A percentile compares a stretch with the other conserved stretches of the same genome.
These are phyloP conservation scores for Abrus pulchellus DNA, from an alignment of 306 rosid genomes.

Conservation along the genomic window DNA sequence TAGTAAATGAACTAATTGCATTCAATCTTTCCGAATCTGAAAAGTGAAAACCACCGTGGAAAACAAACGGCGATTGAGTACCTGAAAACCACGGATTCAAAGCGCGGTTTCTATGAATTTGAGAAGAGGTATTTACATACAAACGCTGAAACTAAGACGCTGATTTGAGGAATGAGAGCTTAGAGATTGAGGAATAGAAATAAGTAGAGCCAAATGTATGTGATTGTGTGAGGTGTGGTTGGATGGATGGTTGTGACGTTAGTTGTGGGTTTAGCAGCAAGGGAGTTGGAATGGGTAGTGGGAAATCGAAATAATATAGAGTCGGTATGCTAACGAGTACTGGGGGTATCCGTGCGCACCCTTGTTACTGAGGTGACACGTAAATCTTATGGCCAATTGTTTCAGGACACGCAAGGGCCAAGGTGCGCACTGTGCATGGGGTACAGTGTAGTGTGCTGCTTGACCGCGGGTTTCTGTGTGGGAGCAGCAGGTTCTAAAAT, in stretches of 20 bases:
- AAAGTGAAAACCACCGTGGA: conserved; percentile 1
- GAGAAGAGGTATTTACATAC: no score
- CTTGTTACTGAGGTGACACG: conserved; percentile 36
- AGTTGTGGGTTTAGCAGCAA: conserved; percentile 40
- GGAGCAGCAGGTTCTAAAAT: background rate
- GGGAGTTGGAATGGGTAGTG: background rate
- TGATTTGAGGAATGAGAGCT: background rate
- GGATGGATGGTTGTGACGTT: conserved; percentile 2
- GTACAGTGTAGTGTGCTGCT: background rate
- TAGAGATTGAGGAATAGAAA: background rate
- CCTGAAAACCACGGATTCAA: background rate
- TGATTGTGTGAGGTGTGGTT: background rate
- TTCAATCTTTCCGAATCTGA: background rate
- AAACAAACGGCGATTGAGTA: background rate
- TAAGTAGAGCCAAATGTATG: background rate
- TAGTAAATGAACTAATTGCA: background rate
- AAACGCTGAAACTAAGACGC: background rate
- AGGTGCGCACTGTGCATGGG: background rate
- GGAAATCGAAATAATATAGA: conserved; percentile 24
- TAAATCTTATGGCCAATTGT: background rate
- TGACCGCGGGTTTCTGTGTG: background rate
- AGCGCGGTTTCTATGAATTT: conserved; percentile 1
- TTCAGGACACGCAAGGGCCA: conserved; percentile 40
- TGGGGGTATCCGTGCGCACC: background rate
- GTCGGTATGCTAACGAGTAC: conserved; percentile 21